Percentiles rank a stretch among this genome's conserved stretches.
Evolutionary conservation across 2,329 filamentous ascomycete genomes (phyloP).

Genomic region (Cercospora sp.): DNA sequence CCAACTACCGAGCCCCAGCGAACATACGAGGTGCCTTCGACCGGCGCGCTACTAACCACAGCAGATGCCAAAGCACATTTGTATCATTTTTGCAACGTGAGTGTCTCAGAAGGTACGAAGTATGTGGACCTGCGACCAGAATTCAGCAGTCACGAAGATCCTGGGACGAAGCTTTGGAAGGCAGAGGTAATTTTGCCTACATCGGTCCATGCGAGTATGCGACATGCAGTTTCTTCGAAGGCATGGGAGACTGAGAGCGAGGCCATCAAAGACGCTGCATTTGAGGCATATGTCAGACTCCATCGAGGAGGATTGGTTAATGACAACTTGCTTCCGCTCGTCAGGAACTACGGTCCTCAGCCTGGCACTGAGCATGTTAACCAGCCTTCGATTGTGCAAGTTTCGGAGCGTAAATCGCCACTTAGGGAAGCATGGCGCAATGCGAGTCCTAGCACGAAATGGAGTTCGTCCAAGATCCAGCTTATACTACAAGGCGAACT

Average conservation of each 20-base stretch:
- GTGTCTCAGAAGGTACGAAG: slow-evolving; percentile 56
- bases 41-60: slow-evolving; percentile 67
- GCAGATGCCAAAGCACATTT: slow-evolving; percentile 75
- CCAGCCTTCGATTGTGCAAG: slow-evolving; percentile 32
- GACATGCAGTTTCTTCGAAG: slow-evolving; percentile 52
- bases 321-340: slow-evolving; percentile 70
- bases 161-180: slow-evolving; percentile 37
- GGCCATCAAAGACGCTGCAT: slow-evolving; percentile 78
- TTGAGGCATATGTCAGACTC: slow-evolving; percentile 72
- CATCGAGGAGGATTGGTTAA: slow-evolving; percentile 72
- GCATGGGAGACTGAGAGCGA: slow-evolving; percentile 71
- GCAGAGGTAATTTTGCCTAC: slow-evolving; percentile 71
- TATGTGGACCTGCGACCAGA: slow-evolving; percentile 68
- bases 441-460: not conserved
- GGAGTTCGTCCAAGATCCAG: slow-evolving; percentile 3
- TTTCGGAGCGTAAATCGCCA: slow-evolving; percentile 16
- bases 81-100: slow-evolving; percentile 70
- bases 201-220: slow-evolving; percentile 64
- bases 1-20: slow-evolving; percentile 44
- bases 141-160: slow-evolving; percentile 56
- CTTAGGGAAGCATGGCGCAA: not conserved
- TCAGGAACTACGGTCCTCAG: slow-evolving; percentile 36
- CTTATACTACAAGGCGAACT: not conserved
- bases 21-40: slow-evolving; percentile 47
- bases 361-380: slow-evolving; percentile 24